phyloP scores from a whole-genome alignment of 2,329 filamentous ascomycete genomes.

The Calonectria leucothoes region DNA sequence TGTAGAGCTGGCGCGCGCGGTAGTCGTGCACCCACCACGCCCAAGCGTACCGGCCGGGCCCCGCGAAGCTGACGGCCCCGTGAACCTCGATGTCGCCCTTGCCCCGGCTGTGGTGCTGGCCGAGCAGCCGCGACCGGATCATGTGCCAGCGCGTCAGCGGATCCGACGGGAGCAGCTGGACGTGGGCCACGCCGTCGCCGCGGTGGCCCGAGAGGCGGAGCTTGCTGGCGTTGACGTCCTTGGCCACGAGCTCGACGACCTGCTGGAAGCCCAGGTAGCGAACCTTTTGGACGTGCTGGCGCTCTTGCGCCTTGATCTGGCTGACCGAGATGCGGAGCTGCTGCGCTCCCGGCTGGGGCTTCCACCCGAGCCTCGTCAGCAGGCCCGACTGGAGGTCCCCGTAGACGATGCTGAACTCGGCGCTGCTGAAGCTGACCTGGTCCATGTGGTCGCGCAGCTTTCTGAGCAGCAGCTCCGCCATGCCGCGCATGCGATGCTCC shows the following conservation, averaged over 20 bases:
- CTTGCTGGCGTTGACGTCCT: conserved; percentile 40
- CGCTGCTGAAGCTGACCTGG: conserved; percentile 24
- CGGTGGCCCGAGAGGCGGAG: conserved; percentile 33
- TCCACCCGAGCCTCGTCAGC: conserved; percentile 50
- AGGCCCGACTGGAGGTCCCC: conserved; percentile 48
- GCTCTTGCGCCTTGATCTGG: conserved; percentile 27
- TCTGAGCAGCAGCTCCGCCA: conserved; percentile 49
- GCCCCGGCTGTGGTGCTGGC: conserved; percentile 33
- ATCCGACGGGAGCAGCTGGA: conserved; percentile 48
- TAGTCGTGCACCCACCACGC: conserved; percentile 52
- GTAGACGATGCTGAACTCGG: conserved; percentile 50
- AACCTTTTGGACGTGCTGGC: conserved; percentile 30
- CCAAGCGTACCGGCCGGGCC: conserved; percentile 39
- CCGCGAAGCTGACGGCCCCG: conserved; percentile 20
- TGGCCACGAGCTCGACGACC: conserved; percentile 33
- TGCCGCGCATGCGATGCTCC: conserved; percentile 46
- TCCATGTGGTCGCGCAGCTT: conserved; percentile 50
- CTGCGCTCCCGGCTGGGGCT: conserved; percentile 45
- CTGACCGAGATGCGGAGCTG: conserved; percentile 48
- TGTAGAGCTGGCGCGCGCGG: conserved; percentile 29
- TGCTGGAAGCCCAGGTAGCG: conserved; percentile 39
- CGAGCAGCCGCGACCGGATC: conserved; percentile 43
- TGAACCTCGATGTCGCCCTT: background rate
- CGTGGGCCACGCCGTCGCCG: conserved; percentile 43
- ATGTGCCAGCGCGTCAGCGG: conserved; percentile 48